Conservation (phyloP, 2,329 filamentous ascomycete species). For the Alternaria alternata region DNA sequence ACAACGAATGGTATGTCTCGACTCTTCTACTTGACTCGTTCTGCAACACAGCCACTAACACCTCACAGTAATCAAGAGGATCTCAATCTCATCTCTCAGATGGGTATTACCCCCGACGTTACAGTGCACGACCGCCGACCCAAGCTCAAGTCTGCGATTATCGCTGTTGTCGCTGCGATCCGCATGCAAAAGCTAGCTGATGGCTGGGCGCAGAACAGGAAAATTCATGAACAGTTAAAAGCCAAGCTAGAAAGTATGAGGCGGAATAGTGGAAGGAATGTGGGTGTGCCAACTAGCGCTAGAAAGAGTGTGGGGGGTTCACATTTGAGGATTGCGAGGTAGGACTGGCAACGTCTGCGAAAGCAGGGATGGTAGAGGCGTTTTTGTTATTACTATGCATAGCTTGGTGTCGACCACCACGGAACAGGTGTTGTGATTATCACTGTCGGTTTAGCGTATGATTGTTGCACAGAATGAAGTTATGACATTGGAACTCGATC, state of each 20-base stretch:
- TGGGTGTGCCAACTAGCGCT: slow-evolving; percentile 37
- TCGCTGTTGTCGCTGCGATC: slow-evolving; percentile 59
- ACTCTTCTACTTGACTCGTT: not conserved
- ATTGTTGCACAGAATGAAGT: slow-evolving; percentile 14
- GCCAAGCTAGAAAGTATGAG: slow-evolving; percentile 58
- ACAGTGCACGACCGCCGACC: slow-evolving; percentile 56
- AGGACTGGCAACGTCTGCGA: slow-evolving; percentile 1
- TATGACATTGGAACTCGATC: not conserved
- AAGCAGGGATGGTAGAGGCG: slow-evolving; percentile 44
- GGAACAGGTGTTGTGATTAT: not conserved
- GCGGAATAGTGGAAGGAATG: slow-evolving; percentile 32
- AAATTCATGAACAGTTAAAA: slow-evolving; percentile 57
- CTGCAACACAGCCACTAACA: slow-evolving; percentile 23
- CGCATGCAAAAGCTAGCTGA: slow-evolving; percentile 60
- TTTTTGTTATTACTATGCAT: slow-evolving; percentile 34
- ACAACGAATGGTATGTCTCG: slow-evolving; percentile 83
- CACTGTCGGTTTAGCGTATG: not conserved
- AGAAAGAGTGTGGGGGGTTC: slow-evolving; percentile 59
- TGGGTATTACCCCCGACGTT: slow-evolving; percentile 70
- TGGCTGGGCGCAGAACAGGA: slow-evolving; percentile 61
- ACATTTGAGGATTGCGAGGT: slow-evolving; percentile 40
- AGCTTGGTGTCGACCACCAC: slow-evolving; percentile 12
- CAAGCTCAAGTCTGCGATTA: slow-evolving; percentile 58
- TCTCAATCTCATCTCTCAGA: slow-evolving; percentile 82
- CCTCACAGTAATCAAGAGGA: slow-evolving; percentile 86